Base-by-base conservation (phyloP, 495 filamentous ascomycete species). In the Aspergillus kassunensis region DNA sequence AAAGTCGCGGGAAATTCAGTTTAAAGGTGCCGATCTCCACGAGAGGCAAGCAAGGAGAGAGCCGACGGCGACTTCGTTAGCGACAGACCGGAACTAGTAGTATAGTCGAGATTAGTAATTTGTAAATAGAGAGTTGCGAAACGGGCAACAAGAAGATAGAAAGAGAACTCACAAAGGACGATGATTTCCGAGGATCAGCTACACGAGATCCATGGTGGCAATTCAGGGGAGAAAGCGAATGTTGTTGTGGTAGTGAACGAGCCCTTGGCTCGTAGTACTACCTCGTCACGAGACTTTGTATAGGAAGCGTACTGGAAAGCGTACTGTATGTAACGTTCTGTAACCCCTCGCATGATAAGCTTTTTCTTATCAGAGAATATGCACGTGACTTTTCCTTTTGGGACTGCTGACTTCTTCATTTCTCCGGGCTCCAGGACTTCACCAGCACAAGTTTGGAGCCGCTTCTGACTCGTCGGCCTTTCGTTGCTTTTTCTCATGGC, bases 181-280 rank as follows among this genome's bases (percentile, higher is more conserved):
- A 27, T 7, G 33, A 9, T 19, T 4, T 20, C 42, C 23, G 24
- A 39, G 19, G 36, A 9, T 30, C 36, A 24, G 9, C 47, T 50
- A 9, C 47, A 23, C 31, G 36, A 20, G 33, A 34, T n/a, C 41
- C 51, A 53, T 53, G 27, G 42, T 52, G 31, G 49, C 49, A 18
- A 30, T 27, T 36, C 39, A 31, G 49, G 29, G 35, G 44, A 25
- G 18, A 25, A 39, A 12, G 41, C 39, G 44, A 20, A 37, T 37
- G 40, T 44, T 42, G 40, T 52, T 52, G 49, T 52, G 49, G 49
- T 45, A 16, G 21, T 39, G 40, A 29, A n/a, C n/a, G n/a, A n/a
- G n/a, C n/a, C n/a, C n/a, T n/a, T n/a, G n/a, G n/a, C n/a, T n/a
- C n/a, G n/a, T n/a, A n/a, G n/a, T n/a, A n/a, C n/a, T n/a, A n/a